phyloP scores from a whole-genome alignment of 768 basidiomycete genomes.

The Strobilomyces echinocephalus region DNA sequence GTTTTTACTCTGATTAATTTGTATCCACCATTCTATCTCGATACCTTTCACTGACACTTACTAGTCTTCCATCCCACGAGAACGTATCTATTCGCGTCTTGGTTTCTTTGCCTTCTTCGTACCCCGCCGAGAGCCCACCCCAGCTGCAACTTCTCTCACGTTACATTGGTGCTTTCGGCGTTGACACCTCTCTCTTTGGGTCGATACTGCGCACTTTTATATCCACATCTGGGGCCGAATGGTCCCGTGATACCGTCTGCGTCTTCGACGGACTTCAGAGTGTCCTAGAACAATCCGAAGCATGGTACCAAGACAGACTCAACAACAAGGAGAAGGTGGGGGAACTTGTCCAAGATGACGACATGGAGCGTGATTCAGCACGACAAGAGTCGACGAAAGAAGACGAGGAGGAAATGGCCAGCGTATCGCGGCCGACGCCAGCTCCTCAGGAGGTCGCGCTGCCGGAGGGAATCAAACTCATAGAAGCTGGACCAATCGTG shows the following conservation, averaged over 20 bases:
- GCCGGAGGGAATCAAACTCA: constrained; percentile 62
- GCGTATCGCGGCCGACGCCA: background rate
- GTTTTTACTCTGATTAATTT: too few relatives aligned
- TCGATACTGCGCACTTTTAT: constrained; percentile 76
- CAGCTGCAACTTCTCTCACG: constrained; percentile 82
- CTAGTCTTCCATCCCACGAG: constrained; percentile 51
- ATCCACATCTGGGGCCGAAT: constrained; percentile 72
- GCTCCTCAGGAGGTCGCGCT: constrained; percentile 26
- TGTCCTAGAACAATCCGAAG: constrained; percentile 58
- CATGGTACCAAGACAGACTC: constrained; percentile 73
- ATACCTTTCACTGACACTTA: background rate
- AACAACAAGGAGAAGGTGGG: constrained; percentile 49
- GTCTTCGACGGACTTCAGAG: constrained; percentile 86
- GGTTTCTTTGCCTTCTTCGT: constrained; percentile 54
- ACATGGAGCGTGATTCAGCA: constrained; percentile 23
- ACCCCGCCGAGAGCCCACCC: constrained; percentile 67
- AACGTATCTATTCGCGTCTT: constrained; percentile 49
- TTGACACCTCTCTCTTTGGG: constrained; percentile 71
- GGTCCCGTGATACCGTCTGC: constrained; percentile 66
- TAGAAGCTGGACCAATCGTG: constrained; percentile 71
- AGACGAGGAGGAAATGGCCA: constrained; percentile 2
- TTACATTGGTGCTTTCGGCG: constrained; percentile 77
- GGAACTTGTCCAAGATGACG: constrained; percentile 54
- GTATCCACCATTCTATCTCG: background rate
- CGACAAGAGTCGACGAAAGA: constrained; percentile 4